phyloP scores from a whole-genome alignment of 2,329 filamentous ascomycete genomes.

The Colletotrichum plurivorum region DNA sequence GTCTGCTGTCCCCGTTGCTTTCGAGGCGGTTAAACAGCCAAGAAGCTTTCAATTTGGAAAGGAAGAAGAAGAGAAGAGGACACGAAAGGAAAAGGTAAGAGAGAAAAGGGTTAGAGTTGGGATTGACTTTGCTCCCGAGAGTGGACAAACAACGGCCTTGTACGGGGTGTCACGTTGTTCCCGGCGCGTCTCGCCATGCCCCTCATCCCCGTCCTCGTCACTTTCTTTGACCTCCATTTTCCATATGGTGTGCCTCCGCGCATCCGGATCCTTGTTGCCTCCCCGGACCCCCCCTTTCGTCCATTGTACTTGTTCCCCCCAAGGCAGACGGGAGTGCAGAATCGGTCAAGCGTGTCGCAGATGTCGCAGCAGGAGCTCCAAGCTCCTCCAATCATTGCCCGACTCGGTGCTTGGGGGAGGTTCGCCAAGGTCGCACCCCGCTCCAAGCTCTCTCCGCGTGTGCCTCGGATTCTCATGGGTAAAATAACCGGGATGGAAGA shows the following conservation, averaged over 20 bases:
- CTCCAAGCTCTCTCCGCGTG: constrained; percentile 11
- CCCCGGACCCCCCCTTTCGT: background rate
- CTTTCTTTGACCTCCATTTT: constrained; percentile 16
- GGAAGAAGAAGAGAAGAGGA: constrained; percentile 4
- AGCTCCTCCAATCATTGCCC: constrained; percentile 37
- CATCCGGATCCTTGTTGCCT: constrained; percentile 37
- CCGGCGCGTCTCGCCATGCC: constrained; percentile 17
- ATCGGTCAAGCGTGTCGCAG: constrained; percentile 40
- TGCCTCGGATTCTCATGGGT: constrained; percentile 17
- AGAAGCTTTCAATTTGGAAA: too few species aligned
- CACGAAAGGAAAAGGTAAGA: background rate
- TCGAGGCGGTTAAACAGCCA: background rate
- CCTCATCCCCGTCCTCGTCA: constrained; percentile 11
- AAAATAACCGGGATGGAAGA: constrained; percentile 18
- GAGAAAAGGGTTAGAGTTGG: constrained; percentile 21
- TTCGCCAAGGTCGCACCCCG: constrained; percentile 31
- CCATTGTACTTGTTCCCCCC: constrained; percentile 10
- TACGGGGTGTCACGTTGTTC: constrained; percentile 26
- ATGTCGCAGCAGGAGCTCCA: constrained; percentile 34
- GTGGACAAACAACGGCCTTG: constrained; percentile 20
- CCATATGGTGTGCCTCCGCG: constrained; percentile 5
- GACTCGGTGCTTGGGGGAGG: constrained; percentile 6
- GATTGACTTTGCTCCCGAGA: constrained; percentile 36
- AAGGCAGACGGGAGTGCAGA: constrained; percentile 29
- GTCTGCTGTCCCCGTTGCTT: background rate